Evolutionary conservation across 2,329 filamentous ascomycete genomes (phyloP), one percentile per base, ranked within the genome.

Genomic region (Sporothrix mexicana): DNA sequence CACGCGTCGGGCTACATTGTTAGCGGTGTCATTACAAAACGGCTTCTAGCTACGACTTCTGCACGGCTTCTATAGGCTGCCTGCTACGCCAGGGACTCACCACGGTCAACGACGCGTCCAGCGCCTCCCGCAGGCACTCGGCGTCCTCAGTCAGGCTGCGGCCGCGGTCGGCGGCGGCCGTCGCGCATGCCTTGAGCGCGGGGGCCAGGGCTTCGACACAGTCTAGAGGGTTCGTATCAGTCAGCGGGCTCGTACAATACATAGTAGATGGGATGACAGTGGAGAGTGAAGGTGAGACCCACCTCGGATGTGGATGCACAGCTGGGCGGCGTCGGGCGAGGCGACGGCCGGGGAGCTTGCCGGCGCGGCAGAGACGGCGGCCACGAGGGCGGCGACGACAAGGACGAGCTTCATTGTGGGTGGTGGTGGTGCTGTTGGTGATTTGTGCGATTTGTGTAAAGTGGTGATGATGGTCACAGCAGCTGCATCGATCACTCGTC

Each of bases 231-330:
- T 23, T n/a, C n/a, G n/a, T n/a, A n/a, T n/a, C n/a, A n/a, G n/a
- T n/a, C n/a, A n/a, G n/a, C n/a, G n/a, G n/a, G n/a, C n/a, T n/a
- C n/a, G n/a, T n/a, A n/a, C n/a, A n/a, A n/a, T n/a, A n/a, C n/a
- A n/a, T n/a, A n/a, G n/a, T n/a, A n/a, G n/a, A n/a, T n/a, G n/a
- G n/a, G n/a, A n/a, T n/a, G n/a, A n/a, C n/a, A n/a, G n/a, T n/a
- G n/a, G n/a, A n/a, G n/a, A n/a, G n/a, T n/a, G n/a, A n/a, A n/a
- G n/a, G n/a, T n/a, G n/a, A n/a, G n/a, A n/a, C n/a, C n/a, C n/a
- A n/a, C 51, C 51, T 8, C 41, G 43, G 15, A 67, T 67, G 62
- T 67, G 41, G 20, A 49, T 67, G 62, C 62, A 67, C n/a, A 67
- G 62, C 20, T 47, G n/a, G 13, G 45, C 25, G 12, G 7, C 8